These are phyloP conservation scores for Parsonsia alboflavescens DNA, from an alignment of 257 asterid genomes.

Conservation along the genomic window DNA sequence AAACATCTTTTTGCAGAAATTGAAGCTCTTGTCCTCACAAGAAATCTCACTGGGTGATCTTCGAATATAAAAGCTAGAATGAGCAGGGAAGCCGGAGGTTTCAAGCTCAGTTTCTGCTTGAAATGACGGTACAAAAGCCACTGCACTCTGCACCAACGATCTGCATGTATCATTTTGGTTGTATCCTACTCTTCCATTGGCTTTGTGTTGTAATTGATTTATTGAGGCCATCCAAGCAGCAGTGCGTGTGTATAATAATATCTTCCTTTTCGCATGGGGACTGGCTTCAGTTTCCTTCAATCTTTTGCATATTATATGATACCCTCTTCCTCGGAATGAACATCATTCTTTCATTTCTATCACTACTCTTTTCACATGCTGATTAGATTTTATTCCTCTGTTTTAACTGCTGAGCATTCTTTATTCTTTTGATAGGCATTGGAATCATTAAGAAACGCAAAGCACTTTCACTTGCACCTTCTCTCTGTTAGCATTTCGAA, in stretches of 20 bases:
- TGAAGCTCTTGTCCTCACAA: slow-evolving; percentile 66
- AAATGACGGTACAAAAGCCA: slow-evolving; percentile 5
- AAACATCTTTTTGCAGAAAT: slow-evolving; percentile 48
- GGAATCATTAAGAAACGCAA: no score
- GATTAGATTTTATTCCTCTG: background rate
- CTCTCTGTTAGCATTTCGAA: no score
- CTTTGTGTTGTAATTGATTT: slow-evolving; percentile 18
- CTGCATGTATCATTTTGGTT: slow-evolving; percentile 9
- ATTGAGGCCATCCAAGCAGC: slow-evolving; percentile 13
- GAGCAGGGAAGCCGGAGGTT: slow-evolving; percentile 28
- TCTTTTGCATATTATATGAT: slow-evolving; percentile 1
- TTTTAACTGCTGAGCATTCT: no score
- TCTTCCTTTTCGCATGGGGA: background rate
- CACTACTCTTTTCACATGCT: no score
- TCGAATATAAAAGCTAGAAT: slow-evolving; percentile 44
- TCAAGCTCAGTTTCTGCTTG: slow-evolving; percentile 29
- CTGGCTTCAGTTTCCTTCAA: slow-evolving; percentile 1
- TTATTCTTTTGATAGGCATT: no score
- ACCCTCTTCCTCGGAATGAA: background rate
- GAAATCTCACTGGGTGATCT: slow-evolving; percentile 85
- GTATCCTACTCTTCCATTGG: slow-evolving; percentile 1
- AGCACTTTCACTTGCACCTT: no score
- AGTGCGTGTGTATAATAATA: slow-evolving; percentile 15
- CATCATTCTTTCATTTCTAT: slow-evolving; percentile 5
- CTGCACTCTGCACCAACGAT: background rate